Conservation (phyloP, 371 early-diverging fungal genomes). For the Syncephalis fuscata region DNA sequence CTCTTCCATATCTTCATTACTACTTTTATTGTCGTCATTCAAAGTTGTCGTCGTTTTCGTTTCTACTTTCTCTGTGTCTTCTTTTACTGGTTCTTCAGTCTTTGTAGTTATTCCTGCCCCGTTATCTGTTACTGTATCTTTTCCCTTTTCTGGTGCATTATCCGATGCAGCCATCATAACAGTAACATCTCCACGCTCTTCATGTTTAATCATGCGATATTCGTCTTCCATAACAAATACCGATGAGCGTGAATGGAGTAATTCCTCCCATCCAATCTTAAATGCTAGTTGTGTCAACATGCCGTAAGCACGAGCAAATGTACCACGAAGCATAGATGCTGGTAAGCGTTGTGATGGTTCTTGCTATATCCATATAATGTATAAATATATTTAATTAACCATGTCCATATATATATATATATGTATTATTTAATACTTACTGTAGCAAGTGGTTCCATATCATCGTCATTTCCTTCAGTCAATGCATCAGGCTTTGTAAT, state of each 20-base stretch:
- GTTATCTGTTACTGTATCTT: neutral
- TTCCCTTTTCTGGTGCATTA: too few relatives aligned
- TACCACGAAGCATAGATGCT: constrained; percentile 76
- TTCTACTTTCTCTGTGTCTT: neutral
- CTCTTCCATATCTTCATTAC: neutral
- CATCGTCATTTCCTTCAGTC: constrained; percentile 46
- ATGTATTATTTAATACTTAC: too few relatives aligned
- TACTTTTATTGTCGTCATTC: constrained; percentile 2
- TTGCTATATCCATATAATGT: too few relatives aligned
- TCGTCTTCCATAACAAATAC: constrained; percentile 98
- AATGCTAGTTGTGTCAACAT: constrained; percentile 61
- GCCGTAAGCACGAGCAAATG: constrained; percentile 74
- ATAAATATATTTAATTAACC: too few relatives aligned
- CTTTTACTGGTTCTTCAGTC: neutral
- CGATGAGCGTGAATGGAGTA: constrained; percentile 61
- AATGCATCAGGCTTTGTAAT: constrained; percentile 55
- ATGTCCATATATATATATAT: neutral
- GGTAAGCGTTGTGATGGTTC: constrained; percentile 26
- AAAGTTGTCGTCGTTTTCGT: neutral
- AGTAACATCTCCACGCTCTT: constrained; percentile 27
- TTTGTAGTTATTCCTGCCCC: neutral
- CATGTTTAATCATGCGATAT: constrained; percentile 59
- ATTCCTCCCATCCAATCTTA: constrained; percentile 89
- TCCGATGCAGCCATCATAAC: neutral
- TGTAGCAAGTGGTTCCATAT: constrained; percentile 51